Evolutionary conservation across 495 filamentous ascomycete genomes (phyloP), one percentile per base, ranked within the genome.

Genomic region (Oleoguttula mirabilis): DNA sequence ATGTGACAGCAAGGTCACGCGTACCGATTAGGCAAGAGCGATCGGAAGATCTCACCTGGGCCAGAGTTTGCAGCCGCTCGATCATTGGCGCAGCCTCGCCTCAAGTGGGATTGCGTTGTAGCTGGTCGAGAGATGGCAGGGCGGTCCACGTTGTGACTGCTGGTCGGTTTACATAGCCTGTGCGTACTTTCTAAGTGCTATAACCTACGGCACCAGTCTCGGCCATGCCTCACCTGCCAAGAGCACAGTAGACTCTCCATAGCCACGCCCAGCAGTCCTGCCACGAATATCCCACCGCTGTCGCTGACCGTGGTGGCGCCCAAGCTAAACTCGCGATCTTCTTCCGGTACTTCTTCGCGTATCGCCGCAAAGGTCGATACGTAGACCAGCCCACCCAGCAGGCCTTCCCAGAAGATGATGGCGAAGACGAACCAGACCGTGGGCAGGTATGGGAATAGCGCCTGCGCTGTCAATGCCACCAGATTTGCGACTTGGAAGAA

Each of bases 301-400:
- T 98, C 90, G 59, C 85, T 92, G 30, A 95, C 90, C 32, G 81
- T 93, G 14, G 84, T 86, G 0, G 88, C 90, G 2, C 81, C 77
- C 2, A 98, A 65, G 34, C 82, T 87, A 55, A 94, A 95, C 63
- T 98, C 90, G 14, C 90, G 68, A 32, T 95, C 88, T 25, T 75
- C 71, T 5, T 68, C 60, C 0, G 75, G 72, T 0, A 93, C 80
- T 7, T 76, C 72, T 40, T 95, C 83, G 53, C 79, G 77, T 46
- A 98, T 90, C 59, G 88, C 82, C 0, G 88, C 85, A 62, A 94
- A 98, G 0, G 88, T 93, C 45, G 88, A 94, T 32, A 96, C 86
- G 54, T 98, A 98, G 0, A 95, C 90, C 7, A 79, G 62, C 0
- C 90, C 90, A 4, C 90, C 90, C 0, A 98, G 66, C 28, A 98